phyloP scores from a whole-genome alignment of 345 rosid genomes.

The Geranium rotundifolium region DNA sequence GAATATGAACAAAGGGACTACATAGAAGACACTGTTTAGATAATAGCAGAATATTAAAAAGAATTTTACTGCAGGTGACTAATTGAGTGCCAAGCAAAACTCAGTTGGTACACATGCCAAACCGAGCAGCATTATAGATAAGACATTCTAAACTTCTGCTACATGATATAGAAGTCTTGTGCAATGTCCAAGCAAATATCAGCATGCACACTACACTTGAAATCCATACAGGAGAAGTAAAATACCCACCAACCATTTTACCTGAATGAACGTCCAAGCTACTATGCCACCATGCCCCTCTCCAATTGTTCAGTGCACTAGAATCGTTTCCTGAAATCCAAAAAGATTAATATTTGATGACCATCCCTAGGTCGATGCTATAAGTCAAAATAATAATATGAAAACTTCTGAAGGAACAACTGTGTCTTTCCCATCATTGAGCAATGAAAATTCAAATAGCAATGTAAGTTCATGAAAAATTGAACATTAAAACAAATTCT shows the following conservation, averaged over 20 bases:
- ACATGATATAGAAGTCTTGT: neutral
- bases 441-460: neutral
- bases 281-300: slow-evolving; percentile 97
- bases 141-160: neutral
- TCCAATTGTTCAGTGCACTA: slow-evolving; percentile 88
- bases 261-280: slow-evolving; percentile 59
- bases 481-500: neutral
- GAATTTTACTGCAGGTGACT: neutral
- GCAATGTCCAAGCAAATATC: neutral
- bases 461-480: neutral
- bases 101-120: neutral
- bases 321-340: slow-evolving; percentile 62
- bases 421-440: neutral
- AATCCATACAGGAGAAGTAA: neutral
- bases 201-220: neutral
- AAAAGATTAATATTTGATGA: neutral
- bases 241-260: slow-evolving; percentile 10
- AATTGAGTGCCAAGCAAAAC: neutral
- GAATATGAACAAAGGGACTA: no score
- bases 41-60: neutral
- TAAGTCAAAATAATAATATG: no score
- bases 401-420: neutral
- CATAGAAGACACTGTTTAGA: no score
- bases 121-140: neutral
- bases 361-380: neutral